A percentile compares a stretch with the other conserved stretches of the same genome.
Conservation (phyloP, 495 filamentous ascomycete genomes). For the Penicillium angulare region DNA sequence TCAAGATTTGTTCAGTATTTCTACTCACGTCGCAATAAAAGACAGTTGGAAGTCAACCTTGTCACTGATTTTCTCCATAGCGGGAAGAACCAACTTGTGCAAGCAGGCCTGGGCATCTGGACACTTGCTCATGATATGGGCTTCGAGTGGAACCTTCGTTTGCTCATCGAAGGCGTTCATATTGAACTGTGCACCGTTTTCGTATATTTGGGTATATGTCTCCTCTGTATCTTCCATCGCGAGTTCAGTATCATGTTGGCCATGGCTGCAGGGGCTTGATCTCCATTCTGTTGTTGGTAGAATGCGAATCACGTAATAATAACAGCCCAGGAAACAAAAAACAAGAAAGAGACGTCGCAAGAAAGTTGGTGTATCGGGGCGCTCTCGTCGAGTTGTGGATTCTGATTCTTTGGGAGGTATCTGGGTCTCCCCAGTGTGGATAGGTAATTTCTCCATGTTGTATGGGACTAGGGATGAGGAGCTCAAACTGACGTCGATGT, state of each 20-base stretch:
- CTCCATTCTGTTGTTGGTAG: background rate
- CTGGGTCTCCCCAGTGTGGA: constrained; percentile 17
- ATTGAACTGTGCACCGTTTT: too few species aligned
- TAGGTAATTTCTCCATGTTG: constrained; percentile 27
- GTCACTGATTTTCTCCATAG: constrained; percentile 75
- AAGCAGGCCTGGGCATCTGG: constrained; percentile 84
- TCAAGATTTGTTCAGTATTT: too few species aligned
- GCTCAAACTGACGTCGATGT: constrained; percentile 1
- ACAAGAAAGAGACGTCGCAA: constrained; percentile 1
- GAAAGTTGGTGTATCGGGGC: background rate
- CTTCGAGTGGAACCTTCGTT: constrained; percentile 72
- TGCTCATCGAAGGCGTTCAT: background rate
- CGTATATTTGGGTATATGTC: background rate
- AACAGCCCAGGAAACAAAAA: background rate
- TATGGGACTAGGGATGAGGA: background rate
- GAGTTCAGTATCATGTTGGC: too few species aligned
- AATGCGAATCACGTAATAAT: background rate
- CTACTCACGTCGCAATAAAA: constrained; percentile 80
- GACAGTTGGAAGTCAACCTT: constrained; percentile 91
- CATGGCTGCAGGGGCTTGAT: too few species aligned
- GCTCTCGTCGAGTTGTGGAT: background rate
- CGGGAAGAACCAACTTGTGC: constrained; percentile 74
- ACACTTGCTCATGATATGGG: constrained; percentile 94
- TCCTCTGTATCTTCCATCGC: background rate
- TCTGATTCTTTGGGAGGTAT: background rate